phyloP scores from a whole-genome alignment of 768 basidiomycete genomes.

The Pisolithus albus region DNA sequence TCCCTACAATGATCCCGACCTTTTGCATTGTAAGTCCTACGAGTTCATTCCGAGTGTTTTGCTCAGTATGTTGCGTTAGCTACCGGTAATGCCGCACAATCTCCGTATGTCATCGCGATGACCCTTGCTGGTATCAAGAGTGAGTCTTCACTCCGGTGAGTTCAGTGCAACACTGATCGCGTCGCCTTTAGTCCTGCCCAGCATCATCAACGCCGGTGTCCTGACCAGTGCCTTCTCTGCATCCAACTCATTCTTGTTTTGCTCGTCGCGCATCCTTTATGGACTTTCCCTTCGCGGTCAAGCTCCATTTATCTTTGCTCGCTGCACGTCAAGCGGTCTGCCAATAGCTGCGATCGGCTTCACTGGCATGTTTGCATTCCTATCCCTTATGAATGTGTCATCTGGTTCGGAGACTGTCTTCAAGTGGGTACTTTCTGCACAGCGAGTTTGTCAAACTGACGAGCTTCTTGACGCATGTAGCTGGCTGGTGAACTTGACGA shows the following conservation, averaged over 20 bases:
- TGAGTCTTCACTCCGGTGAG: conserved; percentile 10
- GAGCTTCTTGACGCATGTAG: conserved; percentile 21
- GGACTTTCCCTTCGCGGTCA: conserved; percentile 43
- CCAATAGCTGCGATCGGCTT: conserved; percentile 34
- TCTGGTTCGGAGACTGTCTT: conserved; percentile 40
- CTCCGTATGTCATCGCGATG: conserved; percentile 81
- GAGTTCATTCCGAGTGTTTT: neutral
- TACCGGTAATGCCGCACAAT: conserved; percentile 58
- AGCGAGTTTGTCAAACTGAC: neutral
- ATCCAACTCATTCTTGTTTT: conserved; percentile 59
- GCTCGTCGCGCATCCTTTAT: conserved; percentile 35
- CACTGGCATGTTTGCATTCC: conserved; percentile 36
- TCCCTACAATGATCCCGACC: conserved; percentile 48
- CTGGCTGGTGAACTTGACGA: conserved; percentile 66
- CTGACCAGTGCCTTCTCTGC: conserved; percentile 71
- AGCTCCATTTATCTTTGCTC: conserved; percentile 45
- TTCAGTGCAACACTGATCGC: neutral
- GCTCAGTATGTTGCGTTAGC: neutral
- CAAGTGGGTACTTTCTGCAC: conserved; percentile 9
- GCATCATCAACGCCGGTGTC: conserved; percentile 66
- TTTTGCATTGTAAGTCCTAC: conserved; percentile 34
- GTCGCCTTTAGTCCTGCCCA: conserved; percentile 40
- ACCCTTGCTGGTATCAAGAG: conserved; percentile 59
- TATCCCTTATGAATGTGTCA: conserved; percentile 61
- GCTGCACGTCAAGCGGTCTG: conserved; percentile 45